Conservation (phyloP, 805 yeast species). For the Wickerhamiella shivajii region DNA sequence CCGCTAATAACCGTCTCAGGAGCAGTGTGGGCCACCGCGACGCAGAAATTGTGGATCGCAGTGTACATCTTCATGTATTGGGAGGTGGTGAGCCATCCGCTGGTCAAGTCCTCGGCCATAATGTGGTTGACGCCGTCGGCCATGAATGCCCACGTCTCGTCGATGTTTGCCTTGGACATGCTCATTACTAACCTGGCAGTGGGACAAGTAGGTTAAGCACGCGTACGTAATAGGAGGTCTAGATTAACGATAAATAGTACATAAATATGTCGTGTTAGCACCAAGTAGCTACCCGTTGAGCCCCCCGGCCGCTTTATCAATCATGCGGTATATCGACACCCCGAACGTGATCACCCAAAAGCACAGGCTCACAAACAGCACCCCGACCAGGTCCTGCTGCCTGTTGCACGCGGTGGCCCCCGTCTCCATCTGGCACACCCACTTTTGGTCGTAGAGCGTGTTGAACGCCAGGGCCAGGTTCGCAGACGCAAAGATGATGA, state of each 20-base stretch:
- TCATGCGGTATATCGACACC: constrained; percentile 68
- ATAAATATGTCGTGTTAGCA: not conserved
- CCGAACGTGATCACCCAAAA: constrained; percentile 81
- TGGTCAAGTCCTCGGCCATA: constrained; percentile 25
- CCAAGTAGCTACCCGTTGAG: too few relatives aligned
- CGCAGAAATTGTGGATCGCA: constrained; percentile 85
- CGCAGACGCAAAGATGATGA: constrained; percentile 80
- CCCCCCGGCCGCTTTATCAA: constrained; percentile 35
- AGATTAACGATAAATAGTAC: not conserved
- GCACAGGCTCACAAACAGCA: constrained; percentile 57
- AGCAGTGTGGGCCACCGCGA: constrained; percentile 22
- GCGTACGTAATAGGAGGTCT: not conserved
- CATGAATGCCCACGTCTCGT: constrained; percentile 29
- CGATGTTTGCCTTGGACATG: constrained; percentile 20
- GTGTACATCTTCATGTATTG: constrained; percentile 87
- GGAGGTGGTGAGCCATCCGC: constrained; percentile 24
- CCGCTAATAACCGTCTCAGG: constrained; percentile 10
- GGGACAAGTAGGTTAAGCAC: not conserved
- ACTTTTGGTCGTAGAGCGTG: constrained; percentile 60
- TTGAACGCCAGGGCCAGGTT: constrained; percentile 76
- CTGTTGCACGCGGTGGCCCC: constrained; percentile 51
- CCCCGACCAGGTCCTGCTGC: constrained; percentile 65
- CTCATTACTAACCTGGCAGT: not conserved
- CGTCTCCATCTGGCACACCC: constrained; percentile 46
- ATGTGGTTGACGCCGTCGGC: constrained; percentile 27